Evolutionary conservation across 441 rosid species (phyloP).

Genomic region (Kokia cookei): DNA sequence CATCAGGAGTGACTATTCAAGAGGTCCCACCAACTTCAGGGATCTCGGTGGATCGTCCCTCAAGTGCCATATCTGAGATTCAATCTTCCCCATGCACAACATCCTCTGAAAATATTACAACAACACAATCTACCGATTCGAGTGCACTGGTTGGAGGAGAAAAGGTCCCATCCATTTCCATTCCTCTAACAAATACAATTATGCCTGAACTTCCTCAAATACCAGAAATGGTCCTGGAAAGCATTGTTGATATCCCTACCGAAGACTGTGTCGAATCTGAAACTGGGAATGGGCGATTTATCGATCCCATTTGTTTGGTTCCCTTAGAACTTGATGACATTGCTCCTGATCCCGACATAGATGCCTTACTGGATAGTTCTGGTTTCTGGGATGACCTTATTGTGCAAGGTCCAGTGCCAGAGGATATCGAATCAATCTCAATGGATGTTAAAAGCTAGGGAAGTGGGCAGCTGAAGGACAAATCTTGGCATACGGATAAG

Average conservation of each 20-base stretch:
- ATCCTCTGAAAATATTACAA: slow-evolving; percentile 35
- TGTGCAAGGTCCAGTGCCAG: slow-evolving; percentile 40
- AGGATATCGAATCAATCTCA: slow-evolving; percentile 50
- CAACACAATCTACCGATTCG: slow-evolving; percentile 35
- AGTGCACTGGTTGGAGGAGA: slow-evolving; percentile 24
- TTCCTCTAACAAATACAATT: slow-evolving; percentile 32
- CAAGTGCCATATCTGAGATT: slow-evolving; percentile 36
- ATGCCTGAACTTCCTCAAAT: slow-evolving; percentile 43
- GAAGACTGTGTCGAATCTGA: background rate
- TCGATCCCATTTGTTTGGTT: slow-evolving; percentile 34
- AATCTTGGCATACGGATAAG: slow-evolving; percentile 47
- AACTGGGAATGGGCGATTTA: slow-evolving; percentile 30
- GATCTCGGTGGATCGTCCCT: slow-evolving; percentile 24
- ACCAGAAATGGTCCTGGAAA: slow-evolving; percentile 37
- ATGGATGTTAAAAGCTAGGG: slow-evolving; percentile 26
- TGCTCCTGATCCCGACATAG: slow-evolving; percentile 59
- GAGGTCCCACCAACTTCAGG: slow-evolving; percentile 62
- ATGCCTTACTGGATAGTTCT: slow-evolving; percentile 48
- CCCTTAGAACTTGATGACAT: slow-evolving; percentile 47
- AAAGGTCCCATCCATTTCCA: slow-evolving; percentile 28
- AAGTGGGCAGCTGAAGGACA: slow-evolving; percentile 25
- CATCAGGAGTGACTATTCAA: slow-evolving; percentile 65
- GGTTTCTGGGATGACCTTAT: slow-evolving; percentile 58
- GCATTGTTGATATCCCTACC: slow-evolving; percentile 26
- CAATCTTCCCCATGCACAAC: slow-evolving; percentile 26